These are phyloP conservation scores for Brassica cretica DNA, from an alignment of 345 rosid genomes.

Conservation along the genomic window DNA sequence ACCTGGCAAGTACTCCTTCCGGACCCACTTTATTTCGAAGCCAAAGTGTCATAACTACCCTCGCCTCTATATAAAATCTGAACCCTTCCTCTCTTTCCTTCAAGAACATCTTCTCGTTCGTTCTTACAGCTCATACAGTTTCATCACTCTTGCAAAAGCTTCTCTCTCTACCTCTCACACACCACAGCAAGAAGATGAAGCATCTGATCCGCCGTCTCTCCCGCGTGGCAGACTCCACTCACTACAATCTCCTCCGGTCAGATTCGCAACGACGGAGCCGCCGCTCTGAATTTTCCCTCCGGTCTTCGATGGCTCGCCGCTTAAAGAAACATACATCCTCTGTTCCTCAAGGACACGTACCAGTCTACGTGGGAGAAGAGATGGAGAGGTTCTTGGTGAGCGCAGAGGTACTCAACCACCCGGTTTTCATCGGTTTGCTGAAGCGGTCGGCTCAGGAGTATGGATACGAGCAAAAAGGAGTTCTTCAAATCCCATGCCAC, in stretches of 20 bases:
- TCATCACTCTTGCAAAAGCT: neutral
- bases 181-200: slow-evolving; percentile 54
- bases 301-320: slow-evolving; percentile 38
- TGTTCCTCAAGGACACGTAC: slow-evolving; percentile 83
- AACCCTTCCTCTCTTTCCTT: neutral
- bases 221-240: slow-evolving; percentile 81
- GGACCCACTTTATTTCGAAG: slow-evolving; percentile 36
- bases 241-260: slow-evolving; percentile 73
- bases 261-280: slow-evolving; percentile 38
- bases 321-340: slow-evolving; percentile 18
- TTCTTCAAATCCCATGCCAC: slow-evolving; percentile 83
- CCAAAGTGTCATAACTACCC: slow-evolving; percentile 1
- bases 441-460: slow-evolving; percentile 89
- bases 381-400: slow-evolving; percentile 85
- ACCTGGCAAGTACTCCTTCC: slow-evolving; percentile 61
- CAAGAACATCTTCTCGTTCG: slow-evolving; percentile 20
- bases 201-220: slow-evolving; percentile 84
- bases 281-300: slow-evolving; percentile 28
- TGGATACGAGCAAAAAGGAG: slow-evolving; percentile 95
- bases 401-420: slow-evolving; percentile 89
- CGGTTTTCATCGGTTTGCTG: slow-evolving; percentile 67
- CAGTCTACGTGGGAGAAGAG: slow-evolving; percentile 92
- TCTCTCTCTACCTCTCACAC: slow-evolving; percentile 14
- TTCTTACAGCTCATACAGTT: slow-evolving; percentile 11
- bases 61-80: slow-evolving; percentile 25